Evolutionary conservation across 345 rosid species (phyloP).

Genomic region (Balakata baccata): DNA sequence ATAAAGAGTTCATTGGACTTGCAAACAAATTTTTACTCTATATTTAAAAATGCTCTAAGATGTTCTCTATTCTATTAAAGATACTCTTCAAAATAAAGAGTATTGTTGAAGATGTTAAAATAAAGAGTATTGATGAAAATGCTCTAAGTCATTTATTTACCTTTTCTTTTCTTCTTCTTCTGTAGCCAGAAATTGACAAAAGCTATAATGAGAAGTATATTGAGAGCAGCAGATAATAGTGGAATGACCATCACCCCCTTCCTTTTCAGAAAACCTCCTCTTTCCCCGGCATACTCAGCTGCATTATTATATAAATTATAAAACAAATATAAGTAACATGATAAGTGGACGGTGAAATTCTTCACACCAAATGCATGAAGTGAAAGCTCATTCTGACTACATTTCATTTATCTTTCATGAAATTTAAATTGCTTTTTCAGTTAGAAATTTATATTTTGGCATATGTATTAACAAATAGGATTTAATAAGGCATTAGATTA

Average conservation of each 20-base stretch:
- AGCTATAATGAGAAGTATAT: slow-evolving; percentile 16
- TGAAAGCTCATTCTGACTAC: too few relatives aligned
- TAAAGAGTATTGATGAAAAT: too few relatives aligned
- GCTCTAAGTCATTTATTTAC: slow-evolving; percentile 19
- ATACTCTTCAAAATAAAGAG: too few relatives aligned
- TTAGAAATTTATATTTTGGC: not conserved
- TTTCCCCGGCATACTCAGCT: slow-evolving; percentile 32
- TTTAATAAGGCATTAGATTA: not conserved
- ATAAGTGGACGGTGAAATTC: not conserved
- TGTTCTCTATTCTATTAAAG: too few relatives aligned
- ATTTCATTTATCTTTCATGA: too few relatives aligned
- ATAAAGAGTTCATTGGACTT: too few relatives aligned
- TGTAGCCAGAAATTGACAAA: slow-evolving; percentile 20
- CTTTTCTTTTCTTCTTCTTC: slow-evolving; percentile 38
- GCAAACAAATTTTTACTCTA: too few relatives aligned
- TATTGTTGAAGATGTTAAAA: too few relatives aligned
- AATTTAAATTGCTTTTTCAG: not conserved
- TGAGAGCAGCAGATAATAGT: slow-evolving; percentile 15
- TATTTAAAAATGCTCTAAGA: too few relatives aligned
- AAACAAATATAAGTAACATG: not conserved
- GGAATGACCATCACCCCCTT: slow-evolving; percentile 24
- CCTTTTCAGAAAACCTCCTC: slow-evolving; percentile 22
- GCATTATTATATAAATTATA: not conserved
- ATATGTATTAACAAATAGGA: not conserved
- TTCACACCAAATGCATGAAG: not conserved